Evolutionary conservation across 2,329 filamentous ascomycete species (phyloP).

Genomic region (Neurospora sp.): DNA sequence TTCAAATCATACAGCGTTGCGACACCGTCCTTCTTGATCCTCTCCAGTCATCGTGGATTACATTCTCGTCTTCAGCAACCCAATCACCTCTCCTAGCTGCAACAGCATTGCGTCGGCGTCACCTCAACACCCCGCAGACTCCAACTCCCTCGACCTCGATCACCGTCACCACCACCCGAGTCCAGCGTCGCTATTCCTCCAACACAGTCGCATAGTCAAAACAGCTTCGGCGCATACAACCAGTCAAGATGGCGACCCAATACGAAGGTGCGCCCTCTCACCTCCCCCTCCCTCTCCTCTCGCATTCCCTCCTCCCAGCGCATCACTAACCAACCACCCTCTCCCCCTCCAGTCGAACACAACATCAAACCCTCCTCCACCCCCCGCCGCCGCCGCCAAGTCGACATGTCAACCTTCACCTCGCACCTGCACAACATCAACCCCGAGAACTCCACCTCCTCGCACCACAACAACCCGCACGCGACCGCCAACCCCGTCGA

Average conservation of each 20-base stretch:
- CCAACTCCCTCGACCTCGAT: neutral
- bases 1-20: neutral
- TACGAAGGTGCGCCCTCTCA: constrained; percentile 38
- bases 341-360: constrained; percentile 47
- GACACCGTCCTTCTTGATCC: neutral
- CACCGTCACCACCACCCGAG: neutral
- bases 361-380: constrained; percentile 40
- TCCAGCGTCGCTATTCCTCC: too few species aligned
- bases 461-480: constrained; percentile 40
- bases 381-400: constrained; percentile 38
- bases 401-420: constrained; percentile 56
- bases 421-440: constrained; percentile 46
- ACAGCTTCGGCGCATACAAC: neutral
- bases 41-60: neutral
- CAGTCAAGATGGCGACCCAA: constrained; percentile 40
- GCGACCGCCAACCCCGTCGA: constrained; percentile 52
- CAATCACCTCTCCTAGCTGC: neutral
- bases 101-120: neutral
- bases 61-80: neutral
- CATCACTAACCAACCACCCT: neutral
- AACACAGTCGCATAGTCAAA: neutral
- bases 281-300: neutral
- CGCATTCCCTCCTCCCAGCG: too few species aligned
- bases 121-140: neutral
- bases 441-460: constrained; percentile 11